phyloP scores from a whole-genome alignment of 2,329 filamentous ascomycete species.

The Nakataea oryzae region DNA sequence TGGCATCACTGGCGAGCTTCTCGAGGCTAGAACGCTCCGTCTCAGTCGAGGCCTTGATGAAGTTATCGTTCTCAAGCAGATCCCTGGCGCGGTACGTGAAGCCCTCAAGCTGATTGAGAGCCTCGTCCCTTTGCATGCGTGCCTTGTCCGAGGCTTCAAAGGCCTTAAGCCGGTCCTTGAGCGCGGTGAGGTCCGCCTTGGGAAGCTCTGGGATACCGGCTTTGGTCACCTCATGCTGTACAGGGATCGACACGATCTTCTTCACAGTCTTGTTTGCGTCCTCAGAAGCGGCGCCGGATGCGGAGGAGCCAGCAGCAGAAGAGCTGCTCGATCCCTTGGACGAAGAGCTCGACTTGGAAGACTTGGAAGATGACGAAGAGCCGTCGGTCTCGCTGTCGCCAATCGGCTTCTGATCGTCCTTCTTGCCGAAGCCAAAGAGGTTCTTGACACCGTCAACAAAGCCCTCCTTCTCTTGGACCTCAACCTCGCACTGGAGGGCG shows the following conservation, averaged over 20 bases:
- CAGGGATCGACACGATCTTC: slow-evolving; percentile 43
- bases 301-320: neutral
- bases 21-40: slow-evolving; percentile 58
- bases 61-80: slow-evolving; percentile 66
- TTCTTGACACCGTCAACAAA: slow-evolving; percentile 94
- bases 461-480: slow-evolving; percentile 61
- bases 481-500: slow-evolving; percentile 76
- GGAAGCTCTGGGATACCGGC: slow-evolving; percentile 37
- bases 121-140: slow-evolving; percentile 69
- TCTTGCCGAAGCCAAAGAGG: slow-evolving; percentile 86
- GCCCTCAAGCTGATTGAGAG: slow-evolving; percentile 83
- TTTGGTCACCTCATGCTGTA: slow-evolving; percentile 38
- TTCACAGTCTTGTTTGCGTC: slow-evolving; percentile 42
- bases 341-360: slow-evolving; percentile 8
- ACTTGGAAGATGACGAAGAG: slow-evolving; percentile 20
- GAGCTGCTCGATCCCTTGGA: slow-evolving; percentile 9
- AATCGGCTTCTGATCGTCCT: slow-evolving; percentile 73
- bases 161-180: slow-evolving; percentile 64
- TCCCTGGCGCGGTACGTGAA: slow-evolving; percentile 87
- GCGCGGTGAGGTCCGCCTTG: slow-evolving; percentile 34
- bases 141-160: slow-evolving; percentile 81
- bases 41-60: slow-evolving; percentile 60
- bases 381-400: slow-evolving; percentile 41
- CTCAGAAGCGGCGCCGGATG: slow-evolving; percentile 34
- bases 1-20: slow-evolving; percentile 55